phyloP scores from a whole-genome alignment of 495 filamentous ascomycete genomes.

The Aspergillus affinis region DNA sequence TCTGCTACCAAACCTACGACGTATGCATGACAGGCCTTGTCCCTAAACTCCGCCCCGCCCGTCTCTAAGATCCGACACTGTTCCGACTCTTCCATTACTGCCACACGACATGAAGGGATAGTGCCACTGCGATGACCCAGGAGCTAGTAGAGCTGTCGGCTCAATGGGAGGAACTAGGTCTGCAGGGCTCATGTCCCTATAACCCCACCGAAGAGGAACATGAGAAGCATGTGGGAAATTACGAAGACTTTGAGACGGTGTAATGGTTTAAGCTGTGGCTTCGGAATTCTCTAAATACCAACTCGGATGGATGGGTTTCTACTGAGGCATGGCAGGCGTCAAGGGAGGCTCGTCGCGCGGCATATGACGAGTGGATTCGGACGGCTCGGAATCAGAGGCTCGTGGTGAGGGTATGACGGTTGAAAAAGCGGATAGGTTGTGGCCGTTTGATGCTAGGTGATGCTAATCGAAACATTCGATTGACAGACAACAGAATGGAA shows the following conservation, averaged over 20 bases:
- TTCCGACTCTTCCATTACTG: conserved; percentile 43
- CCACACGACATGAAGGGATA: conserved; percentile 43
- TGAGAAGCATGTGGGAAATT: conserved; percentile 29
- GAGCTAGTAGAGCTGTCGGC: conserved; percentile 40
- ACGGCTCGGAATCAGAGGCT: conserved; percentile 30
- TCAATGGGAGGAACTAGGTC: conserved; percentile 23
- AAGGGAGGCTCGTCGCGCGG: conserved; percentile 31
- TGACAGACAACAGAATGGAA: no score
- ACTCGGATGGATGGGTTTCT: conserved; percentile 33
- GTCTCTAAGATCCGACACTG: conserved; percentile 35
- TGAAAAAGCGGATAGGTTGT: conserved; percentile 32
- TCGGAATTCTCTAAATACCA: conserved; percentile 15
- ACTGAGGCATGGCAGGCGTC: conserved; percentile 35
- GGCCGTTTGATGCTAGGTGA: conserved; percentile 33
- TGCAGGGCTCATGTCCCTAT: conserved; percentile 32
- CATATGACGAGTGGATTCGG: conserved; percentile 34
- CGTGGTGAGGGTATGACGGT: conserved; percentile 25
- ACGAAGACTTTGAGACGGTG: conserved; percentile 36
- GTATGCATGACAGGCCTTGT: conserved; percentile 35
- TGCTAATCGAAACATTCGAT: no score
- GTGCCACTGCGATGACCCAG: conserved; percentile 34
- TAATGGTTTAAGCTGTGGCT: conserved; percentile 36
- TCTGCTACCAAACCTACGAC: conserved; percentile 40
- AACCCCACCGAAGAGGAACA: conserved; percentile 32
- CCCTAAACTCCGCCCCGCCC: conserved; percentile 35